A percentile compares a stretch with the other conserved stretches of the same genome.
Conservation (phyloP, 2,329 filamentous ascomycete species). For the Alternaria incomplexa region DNA sequence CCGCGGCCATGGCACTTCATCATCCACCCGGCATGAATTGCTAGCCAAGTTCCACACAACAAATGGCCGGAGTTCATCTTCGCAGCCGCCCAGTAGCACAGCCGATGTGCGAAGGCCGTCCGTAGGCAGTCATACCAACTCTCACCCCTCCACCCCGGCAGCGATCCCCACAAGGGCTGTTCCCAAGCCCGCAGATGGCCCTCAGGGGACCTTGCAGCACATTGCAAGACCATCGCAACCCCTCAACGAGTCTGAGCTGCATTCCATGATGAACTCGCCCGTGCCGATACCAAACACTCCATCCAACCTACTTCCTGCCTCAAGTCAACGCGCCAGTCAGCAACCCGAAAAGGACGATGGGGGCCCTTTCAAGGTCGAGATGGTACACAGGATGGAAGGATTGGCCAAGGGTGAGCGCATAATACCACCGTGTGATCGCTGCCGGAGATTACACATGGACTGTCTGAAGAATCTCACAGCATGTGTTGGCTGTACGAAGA, state of each 20-base stretch:
- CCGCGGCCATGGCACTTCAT: slow-evolving; percentile 58
- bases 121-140: slow-evolving; percentile 27
- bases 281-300: slow-evolving; percentile 63
- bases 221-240: slow-evolving; percentile 30
- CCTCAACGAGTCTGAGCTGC: slow-evolving; percentile 48
- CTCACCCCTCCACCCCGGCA: slow-evolving; percentile 36
- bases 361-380: slow-evolving; percentile 67
- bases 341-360: slow-evolving; percentile 61
- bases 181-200: slow-evolving; percentile 30
- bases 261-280: slow-evolving; percentile 52
- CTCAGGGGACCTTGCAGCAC: slow-evolving; percentile 20
- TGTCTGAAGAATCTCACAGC: slow-evolving; percentile 87
- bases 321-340: slow-evolving; percentile 46
- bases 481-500: slow-evolving; percentile 86
- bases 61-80: slow-evolving; percentile 55
- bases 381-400: slow-evolving; percentile 77
- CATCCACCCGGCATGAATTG: slow-evolving; percentile 64
- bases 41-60: slow-evolving; percentile 68
- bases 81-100: slow-evolving; percentile 32
- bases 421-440: slow-evolving; percentile 83
- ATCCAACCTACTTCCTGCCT: slow-evolving; percentile 58
- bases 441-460: slow-evolving; percentile 77
- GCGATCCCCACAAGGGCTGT: slow-evolving; percentile 34
- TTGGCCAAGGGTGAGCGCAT: slow-evolving; percentile 76
- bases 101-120: slow-evolving; percentile 39